A percentile compares a stretch with the other conserved stretches of the same genome.
These are phyloP conservation scores for Endotrypanum monterogeii DNA, from an alignment of 208 protist genomes.

Conservation along the genomic window DNA sequence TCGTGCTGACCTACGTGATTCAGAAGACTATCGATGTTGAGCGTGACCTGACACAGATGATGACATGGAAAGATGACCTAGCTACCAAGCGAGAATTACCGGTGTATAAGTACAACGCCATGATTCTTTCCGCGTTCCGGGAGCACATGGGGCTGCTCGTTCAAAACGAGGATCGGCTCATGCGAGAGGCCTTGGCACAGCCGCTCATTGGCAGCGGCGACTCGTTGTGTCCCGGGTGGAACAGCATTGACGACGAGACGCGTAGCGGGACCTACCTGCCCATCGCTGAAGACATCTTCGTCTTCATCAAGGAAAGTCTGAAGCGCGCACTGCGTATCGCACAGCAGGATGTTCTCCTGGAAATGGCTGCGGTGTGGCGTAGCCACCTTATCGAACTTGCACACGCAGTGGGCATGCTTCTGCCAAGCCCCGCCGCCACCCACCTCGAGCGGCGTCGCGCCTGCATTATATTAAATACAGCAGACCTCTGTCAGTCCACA, in stretches of 20 bases:
- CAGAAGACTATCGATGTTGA: conserved; percentile 95
- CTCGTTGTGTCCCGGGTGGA: conserved; percentile 69
- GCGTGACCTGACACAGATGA: conserved; percentile 81
- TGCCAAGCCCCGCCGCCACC: conserved; percentile 45
- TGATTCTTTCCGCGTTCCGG: conserved; percentile 84
- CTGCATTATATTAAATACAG: conserved; percentile 90
- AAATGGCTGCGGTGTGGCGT: conserved; percentile 87
- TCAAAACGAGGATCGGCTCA: conserved; percentile 80
- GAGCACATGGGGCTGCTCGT: conserved; percentile 85
- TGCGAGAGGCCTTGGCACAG: conserved; percentile 85
- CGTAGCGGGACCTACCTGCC: conserved; percentile 64
- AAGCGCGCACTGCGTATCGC: conserved; percentile 81
- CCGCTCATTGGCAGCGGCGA: conserved; percentile 80
- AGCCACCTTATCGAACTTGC: conserved; percentile 72
- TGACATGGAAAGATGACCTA: conserved; percentile 83
- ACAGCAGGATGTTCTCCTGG: conserved; percentile 84
- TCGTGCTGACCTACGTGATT: conserved; percentile 88
- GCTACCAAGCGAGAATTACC: conserved; percentile 51
- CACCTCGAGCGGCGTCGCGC: conserved; percentile 61
- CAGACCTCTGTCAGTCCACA: conserved; percentile 80
- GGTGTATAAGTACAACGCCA: conserved; percentile 82
- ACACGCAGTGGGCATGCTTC: conserved; percentile 33
- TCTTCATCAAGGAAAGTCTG: conserved; percentile 91
- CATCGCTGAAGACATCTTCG: conserved; percentile 89
- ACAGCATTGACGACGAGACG: conserved; percentile 56